Base-by-base conservation (phyloP, 345 rosid species). In the Adansonia digitata region DNA sequence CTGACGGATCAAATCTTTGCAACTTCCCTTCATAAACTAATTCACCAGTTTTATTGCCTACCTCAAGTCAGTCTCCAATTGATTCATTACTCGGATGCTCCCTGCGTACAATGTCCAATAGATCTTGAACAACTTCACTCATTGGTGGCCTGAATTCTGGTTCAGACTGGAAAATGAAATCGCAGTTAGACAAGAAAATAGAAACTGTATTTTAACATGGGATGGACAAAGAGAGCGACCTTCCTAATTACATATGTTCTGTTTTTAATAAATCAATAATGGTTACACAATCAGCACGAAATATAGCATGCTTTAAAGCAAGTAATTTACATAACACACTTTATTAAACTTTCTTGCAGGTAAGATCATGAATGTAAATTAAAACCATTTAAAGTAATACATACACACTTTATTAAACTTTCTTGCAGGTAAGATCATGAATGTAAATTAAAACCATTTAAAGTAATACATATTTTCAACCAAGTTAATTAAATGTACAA, bases 41-140 rank as follows among this genome's bases (percentile, higher is more conserved):
- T 17, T 72, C 51, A 72, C 62, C 51, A 9, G 51, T 35, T 52
- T 24, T 39, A 52, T 24, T 55, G 74, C 48, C 63, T 39, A 24
- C 6, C 10, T 5, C 20, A 57, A 40, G 56, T 84, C 83, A 85
- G 72, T 81, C 83, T 45, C 86, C 92, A 3, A 79, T 81, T 27
- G 91, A 87, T 72, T 86, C 92, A 71, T 85, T 78, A 76, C 88
- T 85, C 53, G 81, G 87, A 22, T 86, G 88, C 80, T 92, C 97
- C 80, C 92, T 85, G 74, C 89, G 76, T 69, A 92, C 87, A 90
- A 96, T 92, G 85, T 86, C 92, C 74, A 76, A 49, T 46, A 96
- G 88, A 81, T 96, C 98, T 83, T 96, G 99, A 57, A 93, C 99
- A 64, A 96, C 99, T 82, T 85, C 94, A 45, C 98, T 92, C 99